Evolutionary conservation across 2,329 filamentous ascomycete species (phyloP).

Genomic region (Pseudogymnoascus sp.): DNA sequence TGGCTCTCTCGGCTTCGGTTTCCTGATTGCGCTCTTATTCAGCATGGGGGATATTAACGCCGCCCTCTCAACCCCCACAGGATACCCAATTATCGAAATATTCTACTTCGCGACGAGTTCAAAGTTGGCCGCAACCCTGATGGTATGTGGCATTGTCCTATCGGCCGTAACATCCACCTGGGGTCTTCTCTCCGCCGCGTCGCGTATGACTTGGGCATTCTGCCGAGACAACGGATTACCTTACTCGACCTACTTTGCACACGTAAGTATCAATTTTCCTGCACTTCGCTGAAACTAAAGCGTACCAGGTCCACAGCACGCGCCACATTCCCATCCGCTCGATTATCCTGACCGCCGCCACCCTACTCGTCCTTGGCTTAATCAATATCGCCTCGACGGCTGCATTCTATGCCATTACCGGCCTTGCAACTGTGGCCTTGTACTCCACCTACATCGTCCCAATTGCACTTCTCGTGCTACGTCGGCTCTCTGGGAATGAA

Average conservation of each 20-base stretch:
- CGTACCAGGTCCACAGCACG: conserved; percentile 16
- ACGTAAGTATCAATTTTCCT: neutral
- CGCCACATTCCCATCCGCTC: conserved; percentile 19
- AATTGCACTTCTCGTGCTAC: conserved; percentile 33
- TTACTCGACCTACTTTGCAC: conserved; percentile 18
- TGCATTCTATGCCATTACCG: conserved; percentile 38
- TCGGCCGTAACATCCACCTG: conserved; percentile 28
- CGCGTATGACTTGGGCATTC: conserved; percentile 35
- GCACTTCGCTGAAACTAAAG: neutral
- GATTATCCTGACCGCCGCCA: conserved; percentile 24
- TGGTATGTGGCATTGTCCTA: conserved; percentile 16
- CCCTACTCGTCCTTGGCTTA: conserved; percentile 28
- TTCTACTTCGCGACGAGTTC: conserved; percentile 37
- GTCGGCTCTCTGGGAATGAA: conserved; percentile 26
- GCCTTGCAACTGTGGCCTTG: conserved; percentile 34
- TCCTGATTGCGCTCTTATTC: conserved; percentile 48
- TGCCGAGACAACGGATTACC: conserved; percentile 35
- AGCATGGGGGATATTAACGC: conserved; percentile 20
- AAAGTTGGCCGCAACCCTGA: conserved; percentile 29
- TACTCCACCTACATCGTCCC: conserved; percentile 36
- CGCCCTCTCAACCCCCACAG: conserved; percentile 40
- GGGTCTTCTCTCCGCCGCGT: conserved; percentile 30
- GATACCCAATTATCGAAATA: conserved; percentile 50
- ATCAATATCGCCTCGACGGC: conserved; percentile 34
- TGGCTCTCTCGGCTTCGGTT: conserved; percentile 43